Percentiles rank a stretch among this genome's conserved stretches.
Conservation (phyloP, 2,329 filamentous ascomycete genomes). For the Plectosphaerella cucumerina region DNA sequence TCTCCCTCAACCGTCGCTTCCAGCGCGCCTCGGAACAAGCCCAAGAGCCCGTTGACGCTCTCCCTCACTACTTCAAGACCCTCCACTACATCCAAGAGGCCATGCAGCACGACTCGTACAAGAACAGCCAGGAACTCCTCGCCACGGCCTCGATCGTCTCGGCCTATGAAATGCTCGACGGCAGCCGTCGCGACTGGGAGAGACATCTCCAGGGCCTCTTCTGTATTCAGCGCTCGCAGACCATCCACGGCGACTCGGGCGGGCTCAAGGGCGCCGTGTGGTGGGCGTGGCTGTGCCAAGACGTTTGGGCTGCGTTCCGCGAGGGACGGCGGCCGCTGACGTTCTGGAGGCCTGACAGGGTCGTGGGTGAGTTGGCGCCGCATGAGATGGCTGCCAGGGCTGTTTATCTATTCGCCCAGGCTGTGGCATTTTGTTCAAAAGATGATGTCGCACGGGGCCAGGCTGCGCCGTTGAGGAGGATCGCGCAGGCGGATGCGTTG, state of each 20-base stretch:
- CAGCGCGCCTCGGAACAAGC: constrained; percentile 7
- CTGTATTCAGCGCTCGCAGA: constrained; percentile 60
- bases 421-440: constrained; percentile 53
- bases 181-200: constrained; percentile 51
- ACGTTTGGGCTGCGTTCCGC: constrained; percentile 60
- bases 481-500: constrained; percentile 40
- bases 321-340: constrained; percentile 52
- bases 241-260: constrained; percentile 55
- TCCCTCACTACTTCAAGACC: constrained; percentile 58
- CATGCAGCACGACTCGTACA: constrained; percentile 54
- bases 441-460: constrained; percentile 6
- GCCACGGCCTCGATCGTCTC: constrained; percentile 58
- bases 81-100: constrained; percentile 58
- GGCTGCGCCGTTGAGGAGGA: constrained; percentile 34
- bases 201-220: constrained; percentile 61
- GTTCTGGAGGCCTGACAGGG: constrained; percentile 52
- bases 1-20: constrained; percentile 8
- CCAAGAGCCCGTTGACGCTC: constrained; percentile 19
- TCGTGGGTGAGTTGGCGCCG: constrained; percentile 39
- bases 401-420: constrained; percentile 51
- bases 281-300: constrained; percentile 64
- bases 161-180: constrained; percentile 63
- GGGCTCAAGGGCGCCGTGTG: constrained; percentile 55
- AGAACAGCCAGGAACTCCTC: constrained; percentile 52
- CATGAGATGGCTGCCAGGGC: constrained; percentile 51